Evolutionary conservation across 108 stramenopile species (phyloP).

Genomic region (Hondaea fermentalgiana): DNA sequence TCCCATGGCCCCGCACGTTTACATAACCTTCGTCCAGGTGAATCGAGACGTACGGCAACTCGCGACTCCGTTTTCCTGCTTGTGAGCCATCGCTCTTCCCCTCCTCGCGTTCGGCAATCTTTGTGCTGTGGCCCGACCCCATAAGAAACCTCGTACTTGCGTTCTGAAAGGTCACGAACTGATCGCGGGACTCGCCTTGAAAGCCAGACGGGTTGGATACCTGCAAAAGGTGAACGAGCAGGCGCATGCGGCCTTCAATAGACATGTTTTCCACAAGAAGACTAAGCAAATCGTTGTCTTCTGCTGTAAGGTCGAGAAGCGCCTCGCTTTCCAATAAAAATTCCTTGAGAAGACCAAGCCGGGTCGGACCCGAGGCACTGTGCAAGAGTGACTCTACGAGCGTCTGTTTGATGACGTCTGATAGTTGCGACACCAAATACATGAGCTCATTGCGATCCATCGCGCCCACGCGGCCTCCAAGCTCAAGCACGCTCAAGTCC

Average conservation of each 20-base stretch:
- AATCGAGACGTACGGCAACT: not conserved
- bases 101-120: no score
- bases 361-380: not conserved
- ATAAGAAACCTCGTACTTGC: no score
- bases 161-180: no score
- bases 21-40: not conserved
- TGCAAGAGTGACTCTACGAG: not conserved
- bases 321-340: not conserved
- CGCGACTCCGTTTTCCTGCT: no score
- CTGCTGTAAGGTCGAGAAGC: not conserved
- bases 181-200: no score
- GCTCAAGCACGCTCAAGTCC: not conserved
- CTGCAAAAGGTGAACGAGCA: not conserved
- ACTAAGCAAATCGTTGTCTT: not conserved
- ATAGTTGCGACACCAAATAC: not conserved
- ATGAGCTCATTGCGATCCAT: not conserved
- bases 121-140: no score
- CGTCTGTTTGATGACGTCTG: not conserved
- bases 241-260: not conserved
- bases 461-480: not conserved
- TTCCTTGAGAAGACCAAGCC: not conserved
- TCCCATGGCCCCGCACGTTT: not conserved
- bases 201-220: no score
- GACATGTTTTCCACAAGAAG: not conserved
- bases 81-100: no score